Conservation (phyloP, 2,329 filamentous ascomycete genomes). For the Endoconidiophora polonica region DNA sequence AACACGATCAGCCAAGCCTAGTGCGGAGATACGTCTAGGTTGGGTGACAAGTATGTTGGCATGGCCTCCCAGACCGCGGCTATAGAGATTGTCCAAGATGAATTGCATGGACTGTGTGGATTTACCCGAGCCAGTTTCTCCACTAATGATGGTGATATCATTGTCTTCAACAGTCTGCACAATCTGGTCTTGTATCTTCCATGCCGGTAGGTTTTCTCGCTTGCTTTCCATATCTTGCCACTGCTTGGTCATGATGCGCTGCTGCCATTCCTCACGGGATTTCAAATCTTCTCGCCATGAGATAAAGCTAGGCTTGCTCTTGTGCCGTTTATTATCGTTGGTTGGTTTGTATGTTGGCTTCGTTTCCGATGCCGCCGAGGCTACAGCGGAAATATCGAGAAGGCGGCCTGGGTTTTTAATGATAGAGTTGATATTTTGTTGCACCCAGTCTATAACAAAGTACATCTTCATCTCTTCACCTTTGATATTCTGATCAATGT, state of each 20-base stretch:
- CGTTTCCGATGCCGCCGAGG: conserved; percentile 47
- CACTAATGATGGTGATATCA: conserved; percentile 60
- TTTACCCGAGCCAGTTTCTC: conserved; percentile 21
- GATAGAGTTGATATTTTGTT: conserved; percentile 66
- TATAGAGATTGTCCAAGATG: conserved; percentile 78
- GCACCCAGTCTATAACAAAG: conserved; percentile 79
- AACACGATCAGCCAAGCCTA: conserved; percentile 86
- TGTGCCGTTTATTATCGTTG: conserved; percentile 17
- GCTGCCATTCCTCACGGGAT: conserved; percentile 46
- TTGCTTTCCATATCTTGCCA: conserved; percentile 57
- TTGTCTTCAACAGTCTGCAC: conserved; percentile 57
- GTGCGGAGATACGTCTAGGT: conserved; percentile 80
- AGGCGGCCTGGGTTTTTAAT: conserved; percentile 72
- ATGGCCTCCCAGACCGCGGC: conserved; percentile 52
- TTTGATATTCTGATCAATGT: conserved; percentile 52
- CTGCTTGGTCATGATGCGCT: conserved; percentile 41
- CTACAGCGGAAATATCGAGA: conserved; percentile 66
- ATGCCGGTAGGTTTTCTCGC: conserved; percentile 66
- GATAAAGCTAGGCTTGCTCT: conserved; percentile 7
- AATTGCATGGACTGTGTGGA: conserved; percentile 78
- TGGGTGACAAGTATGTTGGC: conserved; percentile 94
- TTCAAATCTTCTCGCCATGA: conserved; percentile 28
- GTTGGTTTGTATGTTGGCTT: conserved; percentile 14
- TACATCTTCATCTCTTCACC: conserved; percentile 85
- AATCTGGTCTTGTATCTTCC: conserved; percentile 64